Conservation (phyloP, 148 eudicot genomes). For the Drosera capensis region DNA sequence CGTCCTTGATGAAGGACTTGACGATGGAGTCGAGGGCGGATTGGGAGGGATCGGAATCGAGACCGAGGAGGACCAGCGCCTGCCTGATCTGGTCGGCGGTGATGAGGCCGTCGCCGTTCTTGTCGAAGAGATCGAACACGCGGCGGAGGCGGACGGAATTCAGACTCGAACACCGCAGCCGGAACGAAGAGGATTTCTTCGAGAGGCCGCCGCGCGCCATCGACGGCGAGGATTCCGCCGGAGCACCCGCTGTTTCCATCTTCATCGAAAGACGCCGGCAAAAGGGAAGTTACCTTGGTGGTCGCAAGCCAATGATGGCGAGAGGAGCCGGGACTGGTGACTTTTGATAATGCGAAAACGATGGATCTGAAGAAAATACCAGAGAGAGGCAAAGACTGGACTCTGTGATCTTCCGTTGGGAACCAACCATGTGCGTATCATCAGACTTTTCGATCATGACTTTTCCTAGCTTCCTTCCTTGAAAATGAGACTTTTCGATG, state of each 20-base stretch:
- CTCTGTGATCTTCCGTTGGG: no score
- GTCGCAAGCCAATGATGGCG: no score
- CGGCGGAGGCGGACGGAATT: slow-evolving; percentile 61
- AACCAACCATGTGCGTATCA: no score
- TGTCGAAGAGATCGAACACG: slow-evolving; percentile 70
- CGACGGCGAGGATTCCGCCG: not conserved
- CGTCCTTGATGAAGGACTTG: slow-evolving; percentile 30
- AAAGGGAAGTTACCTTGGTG: no score
- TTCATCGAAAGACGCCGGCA: no score
- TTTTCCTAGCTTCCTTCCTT: no score
- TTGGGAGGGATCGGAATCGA: slow-evolving; percentile 32
- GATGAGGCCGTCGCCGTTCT: slow-evolving; percentile 49
- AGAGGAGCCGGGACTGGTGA: no score
- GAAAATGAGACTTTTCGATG: no score
- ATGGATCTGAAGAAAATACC: no score
- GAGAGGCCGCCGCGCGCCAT: not conserved
- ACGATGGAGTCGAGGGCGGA: slow-evolving; percentile 20
- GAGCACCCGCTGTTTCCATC: not conserved
- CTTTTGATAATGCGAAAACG: no score
- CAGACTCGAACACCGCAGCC: slow-evolving; percentile 56
- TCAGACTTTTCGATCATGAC: no score
- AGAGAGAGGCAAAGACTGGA: no score
- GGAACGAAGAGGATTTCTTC: slow-evolving; percentile 24
- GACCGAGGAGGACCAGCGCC: slow-evolving; percentile 46
- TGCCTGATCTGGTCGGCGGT: slow-evolving; percentile 46